These are phyloP conservation scores for Willaertia magna DNA, from an alignment of 208 protist genomes.

Conservation along the genomic window DNA sequence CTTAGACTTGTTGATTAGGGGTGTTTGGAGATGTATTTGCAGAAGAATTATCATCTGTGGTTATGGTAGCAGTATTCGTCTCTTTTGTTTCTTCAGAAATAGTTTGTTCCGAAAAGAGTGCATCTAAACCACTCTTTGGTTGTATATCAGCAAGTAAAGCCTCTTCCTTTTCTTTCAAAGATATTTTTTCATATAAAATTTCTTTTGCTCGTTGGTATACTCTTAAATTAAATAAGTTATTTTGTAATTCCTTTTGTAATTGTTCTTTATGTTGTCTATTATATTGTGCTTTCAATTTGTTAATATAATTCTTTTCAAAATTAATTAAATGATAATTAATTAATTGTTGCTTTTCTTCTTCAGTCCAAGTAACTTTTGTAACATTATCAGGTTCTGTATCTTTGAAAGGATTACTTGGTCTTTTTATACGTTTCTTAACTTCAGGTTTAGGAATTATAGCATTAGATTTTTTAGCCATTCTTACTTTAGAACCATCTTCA, in stretches of 20 bases:
- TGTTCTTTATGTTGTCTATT: neutral
- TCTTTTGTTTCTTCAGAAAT: too few relatives aligned
- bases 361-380: neutral
- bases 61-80: too few relatives aligned
- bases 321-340: neutral
- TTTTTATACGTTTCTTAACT: neutral
- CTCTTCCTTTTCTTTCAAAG: too few relatives aligned
- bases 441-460: slow-evolving; percentile 10
- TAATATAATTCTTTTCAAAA: neutral
- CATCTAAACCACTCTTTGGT: too few relatives aligned
- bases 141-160: too few relatives aligned
- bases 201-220: neutral
- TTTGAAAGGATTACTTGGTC: neutral
- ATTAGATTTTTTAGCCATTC: neutral
- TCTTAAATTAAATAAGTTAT: neutral
- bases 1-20: too few relatives aligned
- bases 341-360: neutral
- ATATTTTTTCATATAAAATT: neutral
- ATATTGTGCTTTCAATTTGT: neutral
- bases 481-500: slow-evolving; percentile 15
- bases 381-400: neutral
- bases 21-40: too few relatives aligned
- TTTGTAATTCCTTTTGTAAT: neutral
- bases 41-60: too few relatives aligned
- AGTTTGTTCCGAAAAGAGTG: too few relatives aligned